Conservation (phyloP, 179 eudicot species). For the Actinidia chinensis region DNA sequence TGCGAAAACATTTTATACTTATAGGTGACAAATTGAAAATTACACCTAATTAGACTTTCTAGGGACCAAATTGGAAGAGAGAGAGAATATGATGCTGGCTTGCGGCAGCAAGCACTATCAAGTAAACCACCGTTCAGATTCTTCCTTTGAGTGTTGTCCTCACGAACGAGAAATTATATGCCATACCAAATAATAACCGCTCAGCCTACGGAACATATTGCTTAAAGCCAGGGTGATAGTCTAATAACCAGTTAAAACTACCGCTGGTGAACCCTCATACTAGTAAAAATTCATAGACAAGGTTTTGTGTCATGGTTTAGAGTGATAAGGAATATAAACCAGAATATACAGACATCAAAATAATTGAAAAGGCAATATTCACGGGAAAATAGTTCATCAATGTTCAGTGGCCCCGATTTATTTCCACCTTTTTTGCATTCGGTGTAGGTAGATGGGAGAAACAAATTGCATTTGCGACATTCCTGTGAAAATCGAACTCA, state of each 20-base stretch:
- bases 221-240: conserved; percentile 85
- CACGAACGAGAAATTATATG: conserved; percentile 4
- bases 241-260: conserved; percentile 91
- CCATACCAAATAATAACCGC: conserved; percentile 87
- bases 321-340: no score
- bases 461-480: conserved; percentile 83
- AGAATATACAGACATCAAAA: background rate
- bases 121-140: background rate
- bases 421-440: conserved; percentile 71
- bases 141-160: background rate
- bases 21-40: background rate
- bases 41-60: background rate
- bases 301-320: background rate
- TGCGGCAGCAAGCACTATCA: conserved; percentile 6
- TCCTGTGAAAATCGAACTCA: conserved; percentile 46
- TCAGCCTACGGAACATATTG: conserved; percentile 64
- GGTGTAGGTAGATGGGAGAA: conserved; percentile 81
- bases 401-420: conserved; percentile 73
- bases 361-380: conserved; percentile 22
- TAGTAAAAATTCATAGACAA: conserved; percentile 35
- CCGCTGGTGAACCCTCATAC: conserved; percentile 62
- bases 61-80: no score
- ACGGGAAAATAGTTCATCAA: conserved; percentile 92
- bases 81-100: conserved; percentile 6
- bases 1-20: background rate